Evolutionary conservation across 1,284 basidiomycete species (phyloP), one percentile per base, ranked within the genome.

Genomic region (Anthracocystis panici-leucophaei): DNA sequence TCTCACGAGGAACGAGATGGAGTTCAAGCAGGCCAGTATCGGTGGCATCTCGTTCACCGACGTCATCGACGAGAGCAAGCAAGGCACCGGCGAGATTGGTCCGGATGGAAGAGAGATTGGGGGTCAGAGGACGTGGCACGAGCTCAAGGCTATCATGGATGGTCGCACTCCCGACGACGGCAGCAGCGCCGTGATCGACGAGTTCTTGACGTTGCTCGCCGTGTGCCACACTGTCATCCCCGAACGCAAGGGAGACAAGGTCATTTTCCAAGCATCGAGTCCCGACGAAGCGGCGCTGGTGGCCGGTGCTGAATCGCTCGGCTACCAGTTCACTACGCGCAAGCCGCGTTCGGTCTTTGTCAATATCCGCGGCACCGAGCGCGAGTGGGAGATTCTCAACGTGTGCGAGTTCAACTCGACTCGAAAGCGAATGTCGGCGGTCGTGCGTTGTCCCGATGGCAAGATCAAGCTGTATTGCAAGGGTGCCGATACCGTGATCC

Each of bases 331-430:
- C 85, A 93, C 93, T 81, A 95, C 89, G 4, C 92, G 97, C 52
- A 99, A 98, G 86, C 96, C 96, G 7, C 94, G 92, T 84, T 97
- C 95, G 0, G 93, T 95, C 5, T 97, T 93, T 83, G 90, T 98
- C 69, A 91, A 92, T 60, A 89, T 95, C 58, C 88, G 90, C 61
- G 95, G 93, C 20, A 86, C 88, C 60, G 87, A 89, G 6, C 88
- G 90, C 65, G 94, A 98, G 85, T 98, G 91, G 84, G 91, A 98
- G 85, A 90, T 99, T 58, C 87, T 99, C 61, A 98, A 99, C 82
- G 92, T 99, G 50, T 97, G 95, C 89, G 97, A 99, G 86, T 99
- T 99, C 89, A 99, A 98, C 86, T 97, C 94, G 51, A 94, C 94
- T 0, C 90, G 96, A 50, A 99, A 99, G 85, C 90, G 97, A 63